Evolutionary conservation across 805 yeast species (phyloP).

Genomic region (Sugiyamaella valdiviana): DNA sequence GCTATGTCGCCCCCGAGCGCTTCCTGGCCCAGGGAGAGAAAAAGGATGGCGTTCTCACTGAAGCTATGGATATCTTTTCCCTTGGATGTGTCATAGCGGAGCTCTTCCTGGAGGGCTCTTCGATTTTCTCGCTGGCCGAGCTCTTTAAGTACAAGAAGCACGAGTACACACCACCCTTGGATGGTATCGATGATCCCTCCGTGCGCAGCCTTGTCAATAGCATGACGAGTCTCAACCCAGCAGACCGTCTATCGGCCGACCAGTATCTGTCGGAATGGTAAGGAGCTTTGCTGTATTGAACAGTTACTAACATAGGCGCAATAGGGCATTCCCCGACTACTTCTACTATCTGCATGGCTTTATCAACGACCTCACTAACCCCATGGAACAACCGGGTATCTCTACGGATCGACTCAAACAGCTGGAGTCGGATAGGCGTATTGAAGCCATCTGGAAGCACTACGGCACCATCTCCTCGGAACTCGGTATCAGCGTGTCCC

Average conservation of each 20-base stretch:
- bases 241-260: conserved; percentile 48
- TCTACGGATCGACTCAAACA: conserved; percentile 21
- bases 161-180: conserved; percentile 59
- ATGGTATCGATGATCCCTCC: conserved; percentile 44
- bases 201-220: conserved; percentile 51
- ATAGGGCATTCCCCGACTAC: conserved; percentile 53
- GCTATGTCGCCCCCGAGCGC: conserved; percentile 94
- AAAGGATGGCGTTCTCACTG: conserved; percentile 37
- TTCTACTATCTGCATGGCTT: conserved; percentile 74
- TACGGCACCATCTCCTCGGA: conserved; percentile 43
- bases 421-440: conserved; percentile 48
- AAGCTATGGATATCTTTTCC: conserved; percentile 64
- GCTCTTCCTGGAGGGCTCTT: conserved; percentile 75
- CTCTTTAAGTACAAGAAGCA: conserved; percentile 72
- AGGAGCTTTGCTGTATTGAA: too few relatives aligned
- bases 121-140: conserved; percentile 81
- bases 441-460: conserved; percentile 53
- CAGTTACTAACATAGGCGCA: too few relatives aligned
- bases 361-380: conserved; percentile 39
- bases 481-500: conserved; percentile 9
- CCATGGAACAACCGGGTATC: conserved; percentile 11
- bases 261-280: conserved; percentile 48
- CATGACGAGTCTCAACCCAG: conserved; percentile 63
- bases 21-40: conserved; percentile 38
- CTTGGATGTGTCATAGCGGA: conserved; percentile 80